phyloP scores from a whole-genome alignment of 2,329 filamentous ascomycete genomes.

The Dactylellina cionopaga region DNA sequence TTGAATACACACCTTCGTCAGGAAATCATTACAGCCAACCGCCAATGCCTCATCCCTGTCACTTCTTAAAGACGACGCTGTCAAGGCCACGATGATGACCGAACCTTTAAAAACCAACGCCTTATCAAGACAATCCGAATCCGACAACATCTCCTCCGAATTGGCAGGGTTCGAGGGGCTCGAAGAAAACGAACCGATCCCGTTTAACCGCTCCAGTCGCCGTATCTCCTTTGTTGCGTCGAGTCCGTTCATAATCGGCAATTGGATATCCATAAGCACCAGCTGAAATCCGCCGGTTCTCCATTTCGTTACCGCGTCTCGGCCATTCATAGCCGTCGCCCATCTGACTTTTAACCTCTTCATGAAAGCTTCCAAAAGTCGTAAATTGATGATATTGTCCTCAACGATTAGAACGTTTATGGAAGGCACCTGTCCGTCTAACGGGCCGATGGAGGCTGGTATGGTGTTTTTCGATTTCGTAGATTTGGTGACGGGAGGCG shows the following conservation, averaged over 20 bases:
- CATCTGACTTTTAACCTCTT: constrained; percentile 94
- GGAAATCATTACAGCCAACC: constrained; percentile 96
- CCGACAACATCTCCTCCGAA: constrained; percentile 62
- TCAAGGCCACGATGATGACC: constrained; percentile 96
- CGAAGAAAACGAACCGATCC: constrained; percentile 89
- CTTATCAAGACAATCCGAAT: constrained; percentile 72
- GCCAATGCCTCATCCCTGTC: constrained; percentile 94
- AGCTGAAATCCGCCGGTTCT: constrained; percentile 90
- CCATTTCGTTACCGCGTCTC: constrained; percentile 94
- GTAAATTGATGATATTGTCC: constrained; percentile 97
- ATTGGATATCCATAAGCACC: constrained; percentile 97
- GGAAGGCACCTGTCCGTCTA: constrained; percentile 86
- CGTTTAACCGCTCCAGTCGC: constrained; percentile 86
- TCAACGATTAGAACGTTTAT: constrained; percentile 98
- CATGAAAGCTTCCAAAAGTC: constrained; percentile 92
- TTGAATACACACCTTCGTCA: constrained; percentile 80
- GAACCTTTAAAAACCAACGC: constrained; percentile 87
- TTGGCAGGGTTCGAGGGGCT: constrained; percentile 61
- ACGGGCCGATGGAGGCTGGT: constrained; percentile 60
- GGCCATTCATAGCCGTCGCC: constrained; percentile 96
- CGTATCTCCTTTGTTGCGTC: constrained; percentile 96
- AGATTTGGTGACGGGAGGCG: constrained; percentile 23
- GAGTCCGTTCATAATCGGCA: constrained; percentile 94
- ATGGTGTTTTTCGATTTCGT: constrained; percentile 33
- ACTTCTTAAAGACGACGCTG: constrained; percentile 91